phyloP scores from a whole-genome alignment of 805 yeast genomes.

The Metschnikowia gelsemii region DNA sequence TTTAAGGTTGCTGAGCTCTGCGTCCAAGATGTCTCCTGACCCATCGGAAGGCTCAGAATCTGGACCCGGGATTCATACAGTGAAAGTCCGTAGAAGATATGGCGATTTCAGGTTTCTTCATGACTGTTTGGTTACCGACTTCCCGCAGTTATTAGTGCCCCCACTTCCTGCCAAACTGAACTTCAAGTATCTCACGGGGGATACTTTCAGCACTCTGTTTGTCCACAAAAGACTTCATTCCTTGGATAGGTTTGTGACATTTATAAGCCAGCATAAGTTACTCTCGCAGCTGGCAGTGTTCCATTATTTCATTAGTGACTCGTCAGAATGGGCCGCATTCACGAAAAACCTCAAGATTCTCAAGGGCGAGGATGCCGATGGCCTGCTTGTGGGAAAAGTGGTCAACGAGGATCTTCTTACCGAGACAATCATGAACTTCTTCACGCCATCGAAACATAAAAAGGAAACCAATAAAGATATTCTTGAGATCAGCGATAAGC shows the following conservation, averaged over 20 bases:
- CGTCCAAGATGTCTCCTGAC: not conserved
- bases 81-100: constrained; percentile 71
- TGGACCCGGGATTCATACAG: constrained; percentile 25
- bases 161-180: constrained; percentile 93
- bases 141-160: constrained; percentile 83
- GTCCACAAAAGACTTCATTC: constrained; percentile 81
- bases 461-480: constrained; percentile 73
- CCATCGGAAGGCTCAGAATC: constrained; percentile 1
- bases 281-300: constrained; percentile 69
- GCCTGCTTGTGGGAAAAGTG: constrained; percentile 35
- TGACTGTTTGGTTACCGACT: constrained; percentile 71
- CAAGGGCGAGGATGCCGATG: constrained; percentile 19
- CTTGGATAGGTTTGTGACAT: constrained; percentile 67
- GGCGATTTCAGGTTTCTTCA: constrained; percentile 82
- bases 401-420: constrained; percentile 77
- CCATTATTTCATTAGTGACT: constrained; percentile 65
- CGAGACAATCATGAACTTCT: constrained; percentile 91
- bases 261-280: constrained; percentile 72
- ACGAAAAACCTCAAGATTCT: constrained; percentile 51
- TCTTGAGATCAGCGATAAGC: constrained; percentile 66
- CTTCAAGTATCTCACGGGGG: constrained; percentile 90
- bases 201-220: constrained; percentile 81
- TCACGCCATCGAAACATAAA: constrained; percentile 62
- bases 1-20: constrained; percentile 24
- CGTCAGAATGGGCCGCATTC: constrained; percentile 71